Conservation (phyloP, 805 yeast species). For the Ogataea pignaliae region DNA sequence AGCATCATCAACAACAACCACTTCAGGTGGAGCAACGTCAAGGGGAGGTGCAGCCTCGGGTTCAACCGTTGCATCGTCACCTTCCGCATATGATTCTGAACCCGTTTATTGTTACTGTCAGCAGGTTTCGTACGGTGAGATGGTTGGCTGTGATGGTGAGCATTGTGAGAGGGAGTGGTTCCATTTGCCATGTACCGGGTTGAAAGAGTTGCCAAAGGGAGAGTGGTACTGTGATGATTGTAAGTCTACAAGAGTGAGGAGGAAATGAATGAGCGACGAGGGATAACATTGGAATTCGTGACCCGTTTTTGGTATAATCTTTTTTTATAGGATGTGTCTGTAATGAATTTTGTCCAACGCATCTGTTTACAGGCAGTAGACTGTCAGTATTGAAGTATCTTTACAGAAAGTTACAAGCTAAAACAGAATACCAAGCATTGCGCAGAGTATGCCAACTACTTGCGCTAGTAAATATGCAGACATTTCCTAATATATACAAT, state of each 20-base stretch:
- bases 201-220: constrained; percentile 80
- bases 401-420: too few species aligned
- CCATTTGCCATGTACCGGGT: constrained; percentile 88
- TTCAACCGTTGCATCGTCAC: constrained; percentile 2
- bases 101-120: constrained; percentile 95
- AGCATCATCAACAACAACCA: neutral
- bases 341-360: too few species aligned
- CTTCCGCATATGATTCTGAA: constrained; percentile 38
- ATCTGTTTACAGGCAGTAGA: too few species aligned
- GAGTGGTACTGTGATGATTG: constrained; percentile 81
- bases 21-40: neutral
- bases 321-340: too few species aligned
- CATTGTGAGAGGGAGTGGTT: constrained; percentile 93
- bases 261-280: too few species aligned
- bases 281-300: too few species aligned
- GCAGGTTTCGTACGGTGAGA: constrained; percentile 95
- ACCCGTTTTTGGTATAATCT: too few species aligned
- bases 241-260: constrained; percentile 14
- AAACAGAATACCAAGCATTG: too few species aligned
- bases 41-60: neutral
- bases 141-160: constrained; percentile 98
- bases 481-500: too few species aligned
- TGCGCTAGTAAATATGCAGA: too few species aligned
- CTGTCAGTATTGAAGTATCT: too few species aligned
- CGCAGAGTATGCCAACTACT: too few species aligned